These are phyloP conservation scores for Prunus mume DNA, from an alignment of 306 rosid species.

Conservation along the genomic window DNA sequence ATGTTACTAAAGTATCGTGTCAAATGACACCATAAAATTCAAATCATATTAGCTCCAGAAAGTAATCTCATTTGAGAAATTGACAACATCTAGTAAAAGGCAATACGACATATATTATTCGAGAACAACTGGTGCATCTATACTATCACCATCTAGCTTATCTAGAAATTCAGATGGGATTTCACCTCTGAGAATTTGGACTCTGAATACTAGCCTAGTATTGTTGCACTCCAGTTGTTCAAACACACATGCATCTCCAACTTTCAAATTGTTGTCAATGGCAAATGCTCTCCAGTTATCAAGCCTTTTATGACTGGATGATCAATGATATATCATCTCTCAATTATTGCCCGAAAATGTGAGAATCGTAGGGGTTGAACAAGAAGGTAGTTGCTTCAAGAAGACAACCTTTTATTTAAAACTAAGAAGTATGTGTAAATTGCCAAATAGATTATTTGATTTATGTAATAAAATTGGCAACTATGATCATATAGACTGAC, in stretches of 20 bases:
- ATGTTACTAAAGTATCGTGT: too few species aligned
- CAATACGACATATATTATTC: constrained; percentile 17
- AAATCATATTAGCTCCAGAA: neutral
- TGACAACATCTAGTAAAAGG: neutral
- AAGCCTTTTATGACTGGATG: neutral
- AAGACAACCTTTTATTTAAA: too few species aligned
- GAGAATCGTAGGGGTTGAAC: constrained; percentile 27
- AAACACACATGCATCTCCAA: constrained; percentile 61
- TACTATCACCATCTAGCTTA: constrained; percentile 24
- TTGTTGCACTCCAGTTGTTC: constrained; percentile 37
- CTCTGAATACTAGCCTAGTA: constrained; percentile 31
- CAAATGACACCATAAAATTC: neutral
- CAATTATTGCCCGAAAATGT: constrained; percentile 37
- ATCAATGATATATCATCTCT: constrained; percentile 36
- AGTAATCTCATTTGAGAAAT: neutral
- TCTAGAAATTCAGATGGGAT: constrained; percentile 35
- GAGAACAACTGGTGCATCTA: constrained; percentile 28
- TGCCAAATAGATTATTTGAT: neutral
- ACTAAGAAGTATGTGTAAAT: too few species aligned
- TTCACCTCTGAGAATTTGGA: constrained; percentile 74
- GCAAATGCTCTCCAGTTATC: constrained; percentile 46
- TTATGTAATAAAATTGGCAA: neutral
- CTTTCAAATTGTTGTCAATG: constrained; percentile 43
- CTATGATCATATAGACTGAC: neutral
- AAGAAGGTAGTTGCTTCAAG: constrained; percentile 29